These are phyloP conservation scores for Friedmanniomyces simplex DNA, from an alignment of 495 filamentous ascomycete species.

Conservation along the genomic window DNA sequence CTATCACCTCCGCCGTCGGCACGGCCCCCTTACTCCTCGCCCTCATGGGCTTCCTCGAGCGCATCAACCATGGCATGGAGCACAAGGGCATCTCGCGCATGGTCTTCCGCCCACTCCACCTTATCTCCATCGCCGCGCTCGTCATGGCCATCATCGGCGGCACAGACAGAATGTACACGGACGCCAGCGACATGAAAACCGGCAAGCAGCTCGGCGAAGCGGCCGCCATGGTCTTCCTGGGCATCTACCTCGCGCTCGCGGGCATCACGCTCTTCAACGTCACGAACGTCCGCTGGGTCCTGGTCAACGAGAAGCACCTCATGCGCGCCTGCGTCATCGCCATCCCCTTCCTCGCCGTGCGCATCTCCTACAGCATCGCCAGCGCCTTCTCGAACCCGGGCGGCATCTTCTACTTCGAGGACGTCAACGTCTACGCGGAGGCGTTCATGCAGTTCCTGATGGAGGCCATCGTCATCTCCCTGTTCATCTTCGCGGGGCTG, in stretches of 20 bases:
- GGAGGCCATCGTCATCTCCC: conserved; percentile 13
- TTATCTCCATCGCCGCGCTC: conserved; percentile 10
- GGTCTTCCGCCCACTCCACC: conserved; percentile 12
- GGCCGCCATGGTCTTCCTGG: conserved; percentile 15
- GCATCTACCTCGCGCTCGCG: conserved; percentile 10
- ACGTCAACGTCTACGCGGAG: conserved; percentile 17
- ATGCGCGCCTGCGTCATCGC: conserved; percentile 6
- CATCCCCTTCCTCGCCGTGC: conserved; percentile 17
- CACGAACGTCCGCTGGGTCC: background rate
- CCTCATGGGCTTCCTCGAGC: conserved; percentile 13
- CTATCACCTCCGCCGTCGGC: conserved; percentile 13
- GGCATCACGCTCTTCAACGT: conserved; percentile 2
- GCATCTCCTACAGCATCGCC: conserved; percentile 15
- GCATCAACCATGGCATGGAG: conserved; percentile 14
- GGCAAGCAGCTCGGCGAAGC: conserved; percentile 10
- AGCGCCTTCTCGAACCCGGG: conserved; percentile 7
- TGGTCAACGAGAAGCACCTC: conserved; percentile 7
- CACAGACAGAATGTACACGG: background rate
- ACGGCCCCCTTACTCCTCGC: conserved; percentile 19
- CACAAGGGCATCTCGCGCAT: background rate
- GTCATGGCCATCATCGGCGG: conserved; percentile 19
- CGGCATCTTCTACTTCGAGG: conserved; percentile 8
- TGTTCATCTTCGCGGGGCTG: conserved; percentile 14
- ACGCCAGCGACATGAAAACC: background rate
- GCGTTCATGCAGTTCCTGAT: conserved; percentile 22